Evolutionary conservation across 805 yeast genomes (phyloP), one percentile per base, ranked within the genome.

Genomic region (Hanseniaspora lachancei): DNA sequence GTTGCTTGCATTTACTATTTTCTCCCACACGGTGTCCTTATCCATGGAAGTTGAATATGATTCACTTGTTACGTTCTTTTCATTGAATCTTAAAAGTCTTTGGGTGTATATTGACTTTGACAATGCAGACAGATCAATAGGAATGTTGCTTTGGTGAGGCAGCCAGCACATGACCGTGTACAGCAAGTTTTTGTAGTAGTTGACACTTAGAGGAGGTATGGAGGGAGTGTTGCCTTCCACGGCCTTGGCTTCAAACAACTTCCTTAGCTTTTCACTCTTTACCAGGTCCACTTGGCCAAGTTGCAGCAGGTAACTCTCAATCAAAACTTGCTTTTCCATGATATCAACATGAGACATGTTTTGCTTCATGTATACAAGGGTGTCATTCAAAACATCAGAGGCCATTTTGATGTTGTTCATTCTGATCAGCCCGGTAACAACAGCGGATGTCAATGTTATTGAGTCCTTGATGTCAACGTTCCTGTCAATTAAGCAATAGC

Each of bases 311-410:
- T 70, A 66, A 2, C 81, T 73, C 36, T 79, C 60, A 10, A 79
- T 62, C 44, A 65, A 51, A 1, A 76, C 69, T 23, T 78, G 68
- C 55, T 70, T 69, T 9, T 63, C 47, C 29, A 65, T 64, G 20
- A 64, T 62, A 15, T 70, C 69, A 39, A 66, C 64, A 61, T 71
- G 72, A 60, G 73, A 73, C 47, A 77, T 76, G 0, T 71, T 60
- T 43, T 34, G 29, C 46, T 52, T 52, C n/a, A 52, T 24, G 24
- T 24, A 52, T 15, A 32, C n/a, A 35, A 83, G 64, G 6, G 82
- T 70, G 42, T 73, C 70, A 62, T 83, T 85, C 61, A 84, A 68
- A 56, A 82, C 74, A 57, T 75, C 71, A 1, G 83, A 74, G 3
- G 87, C 81, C 42, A 75, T 60, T 9, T 71, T 69, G 39, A 73